Evolutionary conservation across 2,329 filamentous ascomycete species (phyloP).

Genomic region (Ambrosiella xylebori): DNA sequence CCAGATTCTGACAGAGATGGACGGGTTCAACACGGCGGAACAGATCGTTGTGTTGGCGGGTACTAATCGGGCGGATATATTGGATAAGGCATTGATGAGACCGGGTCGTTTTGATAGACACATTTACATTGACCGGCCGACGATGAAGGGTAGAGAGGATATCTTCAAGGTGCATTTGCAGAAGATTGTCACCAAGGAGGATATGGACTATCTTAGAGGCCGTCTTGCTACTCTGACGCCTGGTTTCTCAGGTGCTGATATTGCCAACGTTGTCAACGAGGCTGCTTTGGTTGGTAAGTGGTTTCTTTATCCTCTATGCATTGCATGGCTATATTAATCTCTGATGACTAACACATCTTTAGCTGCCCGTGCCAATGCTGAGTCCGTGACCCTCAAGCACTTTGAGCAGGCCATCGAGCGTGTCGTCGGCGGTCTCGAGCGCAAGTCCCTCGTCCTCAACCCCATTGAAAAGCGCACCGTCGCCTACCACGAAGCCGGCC

Average conservation of each 20-base stretch:
- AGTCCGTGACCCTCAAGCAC: slow-evolving; percentile 69
- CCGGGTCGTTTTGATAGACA: slow-evolving; percentile 94
- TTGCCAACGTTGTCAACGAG: slow-evolving; percentile 97
- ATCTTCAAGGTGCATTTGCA: slow-evolving; percentile 90
- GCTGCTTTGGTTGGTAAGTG: slow-evolving; percentile 79
- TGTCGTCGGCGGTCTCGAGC: slow-evolving; percentile 88
- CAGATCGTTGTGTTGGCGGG: slow-evolving; percentile 93
- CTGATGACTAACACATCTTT: slow-evolving; percentile 1
- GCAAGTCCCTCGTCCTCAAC: slow-evolving; percentile 86
- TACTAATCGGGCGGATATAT: slow-evolving; percentile 85
- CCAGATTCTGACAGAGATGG: slow-evolving; percentile 98
- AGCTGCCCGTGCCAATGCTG: slow-evolving; percentile 72
- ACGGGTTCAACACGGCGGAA: slow-evolving; percentile 93
- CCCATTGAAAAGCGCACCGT: slow-evolving; percentile 91
- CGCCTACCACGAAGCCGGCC: slow-evolving; percentile 94
- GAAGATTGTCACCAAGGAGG: slow-evolving; percentile 87
- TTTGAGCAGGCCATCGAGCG: slow-evolving; percentile 97
- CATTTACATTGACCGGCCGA: slow-evolving; percentile 85
- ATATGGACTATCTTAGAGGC: slow-evolving; percentile 73
- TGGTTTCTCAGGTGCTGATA: slow-evolving; percentile 93
- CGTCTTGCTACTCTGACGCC: slow-evolving; percentile 83
- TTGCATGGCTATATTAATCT: not conserved
- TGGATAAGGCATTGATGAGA: slow-evolving; percentile 91
- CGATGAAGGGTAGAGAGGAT: slow-evolving; percentile 89
- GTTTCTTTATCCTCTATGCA: not conserved